Base-by-base conservation (phyloP, 768 basidiomycete genomes). In the Boletus vermiculosoides region DNA sequence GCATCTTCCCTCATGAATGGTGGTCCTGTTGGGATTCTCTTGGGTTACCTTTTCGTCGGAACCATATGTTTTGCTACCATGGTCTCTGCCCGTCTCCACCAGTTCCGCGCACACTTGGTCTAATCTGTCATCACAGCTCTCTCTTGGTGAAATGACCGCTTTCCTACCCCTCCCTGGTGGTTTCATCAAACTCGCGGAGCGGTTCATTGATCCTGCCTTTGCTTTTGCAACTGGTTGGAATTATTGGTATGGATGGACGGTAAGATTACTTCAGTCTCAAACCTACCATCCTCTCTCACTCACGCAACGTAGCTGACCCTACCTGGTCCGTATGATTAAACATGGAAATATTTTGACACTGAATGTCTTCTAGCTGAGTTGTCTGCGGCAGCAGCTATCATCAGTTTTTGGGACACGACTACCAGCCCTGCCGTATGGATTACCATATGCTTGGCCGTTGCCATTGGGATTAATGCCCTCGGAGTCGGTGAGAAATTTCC, bases 391-490 rank as follows among this genome's bases (percentile, higher is more conserved):
- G 77, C 83, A 12, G 71, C 83, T 3, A 60, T 85, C 40, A 77
- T 86, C 66, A 68, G 72, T 48, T 83, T 69, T 62, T 82, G 81
- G 80, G 75, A 74, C 52, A 34, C 40, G 8, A 59, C 55, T 3
- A 69, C 78, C 39, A 79, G 70, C 54, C 74, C 79, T 45, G 81
- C 76, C 0, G 76, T 74, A 8, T 85, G 80, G 79, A 81, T 86
- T 55, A 71, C 77, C 2, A 68, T 86, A 34, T 83, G 77, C 57
- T 64, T 84, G 16, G 62, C 80, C 23, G 77, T 85, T 23, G 80
- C 81, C 37, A 62, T 83, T 28, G 68, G 63, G 42, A 82, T 82
- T 20, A 82, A 82, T 47, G 48, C 62, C 33, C 67, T 78, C 16
- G 79, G 77, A 6, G 74, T 75, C 16, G 77, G 75, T 73, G 44